Evolutionary conservation across 495 filamentous ascomycete genomes (phyloP), one percentile per base, ranked within the genome.

Genomic region (Lasiosphaeriaceae sp.): DNA sequence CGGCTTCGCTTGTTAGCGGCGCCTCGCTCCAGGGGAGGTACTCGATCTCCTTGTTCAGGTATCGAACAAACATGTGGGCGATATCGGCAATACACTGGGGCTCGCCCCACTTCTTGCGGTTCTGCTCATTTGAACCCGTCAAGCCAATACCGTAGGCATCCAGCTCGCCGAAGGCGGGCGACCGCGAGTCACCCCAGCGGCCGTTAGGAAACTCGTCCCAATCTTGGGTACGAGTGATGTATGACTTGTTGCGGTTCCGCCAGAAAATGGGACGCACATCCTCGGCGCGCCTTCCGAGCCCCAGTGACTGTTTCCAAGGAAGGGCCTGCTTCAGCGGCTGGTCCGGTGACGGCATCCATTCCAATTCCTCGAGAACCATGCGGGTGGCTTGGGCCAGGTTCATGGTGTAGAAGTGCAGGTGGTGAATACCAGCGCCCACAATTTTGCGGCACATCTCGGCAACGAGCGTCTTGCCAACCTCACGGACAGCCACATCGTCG

Each of bases 171-270:
- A 97, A 99, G 20, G 95, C 95, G 56, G 95, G 95, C 26, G 95
- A 97, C 52, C 95, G 83, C 34, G 92, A 90, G 72, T 99, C 95
- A 71, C 95, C 96, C 95, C 95, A 99, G 71, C 95, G 89, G 35
- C 95, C 95, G 77, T 99, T 99, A 45, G 95, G 95, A 65, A 96
- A 99, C 67, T 99, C 95, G 62, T 99, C 95, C 95, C 95, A 99
- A 61, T 96, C 92, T 67, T 97, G 91, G 4, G 95, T 99, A 50
- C 95, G 90, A 35, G 86, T 85, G 26, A 99, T 85, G 64, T 99
- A 99, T 2, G 92, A 96, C 53, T 91, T 89, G 66, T 97, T 93
- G 22, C 95, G 86, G 75, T 97, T 96, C 57, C 92, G 86, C 95
- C 95, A 99, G 82, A 97, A 99, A 65, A 99, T 96, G 6, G 95